Evolutionary conservation across 768 basidiomycete genomes (phyloP), one percentile per base, ranked within the genome.

Genomic region (Suillus luteus): DNA sequence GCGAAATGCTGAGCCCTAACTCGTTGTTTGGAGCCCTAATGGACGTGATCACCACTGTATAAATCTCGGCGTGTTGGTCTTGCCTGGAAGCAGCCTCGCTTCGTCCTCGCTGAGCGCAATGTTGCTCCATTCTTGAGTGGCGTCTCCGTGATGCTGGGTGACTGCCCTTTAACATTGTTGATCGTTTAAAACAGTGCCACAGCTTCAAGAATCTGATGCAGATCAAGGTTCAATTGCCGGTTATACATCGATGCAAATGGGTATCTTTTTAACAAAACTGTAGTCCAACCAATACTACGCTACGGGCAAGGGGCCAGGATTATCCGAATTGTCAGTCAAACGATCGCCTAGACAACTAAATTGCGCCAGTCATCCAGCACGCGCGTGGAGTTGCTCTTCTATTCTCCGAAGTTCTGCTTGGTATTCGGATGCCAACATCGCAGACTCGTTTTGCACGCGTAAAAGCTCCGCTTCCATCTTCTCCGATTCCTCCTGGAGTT

Each of bases 401-500:
- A 75, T 77, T 59, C 72, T 77, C 65, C 74, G 74, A 41, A 75
- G 63, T 67, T 75, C 74, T 1, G 71, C 62, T 69, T 77, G 75
- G 46, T 75, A 75, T 52, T 77, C 74, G 8, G 74, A 75, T 19
- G 71, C 74, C 44, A 75, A 70, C n/a, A 65, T 67, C 11, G 72
- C 64, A 27, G 74, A 65, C 37, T 75, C 75, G 51, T 65, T 76
- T 52, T 74, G 74, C 40, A 64, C 71, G 65, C 71, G 69, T 41
- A 66, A 58, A 44, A 75, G 62, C 60, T 75, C 74, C 15, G 67
- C 68, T 44, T 75, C 72, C 17, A 75, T 75, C 66, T 73, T 77
- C 58, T 46, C 55, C 59, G 64, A 60, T 64, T 82, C 84, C n/a
- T 76, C 69, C 63, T 80, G 76, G 0, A 85, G 71, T 61, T 84